phyloP scores from a whole-genome alignment of 371 early-diverging fungal genomes.

The Mucor velutinosus region DNA sequence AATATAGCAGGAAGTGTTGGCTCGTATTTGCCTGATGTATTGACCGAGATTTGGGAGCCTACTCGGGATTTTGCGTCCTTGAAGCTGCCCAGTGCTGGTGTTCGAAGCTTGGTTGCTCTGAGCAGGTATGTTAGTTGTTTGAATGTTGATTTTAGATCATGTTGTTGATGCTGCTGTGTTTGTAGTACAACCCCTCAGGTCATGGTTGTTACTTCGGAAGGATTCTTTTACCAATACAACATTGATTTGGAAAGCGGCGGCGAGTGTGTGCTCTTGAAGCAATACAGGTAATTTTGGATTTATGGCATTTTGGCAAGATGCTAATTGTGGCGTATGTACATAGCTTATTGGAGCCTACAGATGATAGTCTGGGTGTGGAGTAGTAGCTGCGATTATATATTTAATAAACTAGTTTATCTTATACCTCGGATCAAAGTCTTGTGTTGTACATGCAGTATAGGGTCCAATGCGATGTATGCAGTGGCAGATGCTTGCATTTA shows the following conservation, averaged over 20 bases:
- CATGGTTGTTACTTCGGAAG: slow-evolving; percentile 91
- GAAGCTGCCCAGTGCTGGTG: slow-evolving; percentile 82
- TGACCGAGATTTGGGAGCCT: slow-evolving; percentile 95
- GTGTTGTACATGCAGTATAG: no score
- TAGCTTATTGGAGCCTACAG: slow-evolving; percentile 19
- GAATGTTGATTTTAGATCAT: not conserved
- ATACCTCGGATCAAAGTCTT: not conserved
- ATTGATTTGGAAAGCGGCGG: slow-evolving; percentile 92
- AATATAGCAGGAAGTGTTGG: slow-evolving; percentile 80
- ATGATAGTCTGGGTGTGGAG: slow-evolving; percentile 12
- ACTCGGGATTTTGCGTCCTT: slow-evolving; percentile 91
- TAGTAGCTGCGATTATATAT: not conserved
- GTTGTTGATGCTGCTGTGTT: not conserved
- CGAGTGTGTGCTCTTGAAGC: slow-evolving; percentile 85
- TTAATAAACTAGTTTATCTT: not conserved
- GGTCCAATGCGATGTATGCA: no score
- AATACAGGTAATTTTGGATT: slow-evolving; percentile 36
- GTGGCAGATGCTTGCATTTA: no score
- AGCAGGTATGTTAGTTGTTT: slow-evolving; percentile 52
- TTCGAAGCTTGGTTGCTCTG: slow-evolving; percentile 82
- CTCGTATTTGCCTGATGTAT: slow-evolving; percentile 80
- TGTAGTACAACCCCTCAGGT: slow-evolving; percentile 76
- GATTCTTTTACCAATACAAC: slow-evolving; percentile 88
- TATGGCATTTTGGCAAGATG: not conserved
- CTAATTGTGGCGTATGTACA: not conserved